Percentiles rank a stretch among this genome's conserved stretches.
These are phyloP conservation scores for Aspergillus pseudoviridinutans DNA, from an alignment of 2,329 filamentous ascomycete genomes.

Conservation along the genomic window DNA sequence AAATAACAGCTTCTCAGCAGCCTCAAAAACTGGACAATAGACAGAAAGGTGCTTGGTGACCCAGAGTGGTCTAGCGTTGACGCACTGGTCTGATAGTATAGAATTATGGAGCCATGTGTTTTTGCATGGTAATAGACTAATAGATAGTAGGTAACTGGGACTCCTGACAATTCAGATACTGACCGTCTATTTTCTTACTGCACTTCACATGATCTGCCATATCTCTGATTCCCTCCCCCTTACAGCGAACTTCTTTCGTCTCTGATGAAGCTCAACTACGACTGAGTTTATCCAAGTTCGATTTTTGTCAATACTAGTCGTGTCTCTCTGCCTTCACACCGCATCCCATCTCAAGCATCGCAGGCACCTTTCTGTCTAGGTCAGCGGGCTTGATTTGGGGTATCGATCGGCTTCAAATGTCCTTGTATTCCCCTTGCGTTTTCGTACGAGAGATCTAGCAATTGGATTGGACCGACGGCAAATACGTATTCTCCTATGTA, in stretches of 20 bases:
- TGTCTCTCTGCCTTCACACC: neutral
- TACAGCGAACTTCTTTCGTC: neutral
- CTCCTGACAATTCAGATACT: neutral
- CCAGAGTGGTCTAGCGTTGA: neutral
- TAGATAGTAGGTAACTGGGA: neutral
- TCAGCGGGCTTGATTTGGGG: neutral
- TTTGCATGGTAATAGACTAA: too few species aligned
- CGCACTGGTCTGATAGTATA: neutral
- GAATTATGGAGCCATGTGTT: too few species aligned
- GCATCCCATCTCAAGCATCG: neutral
- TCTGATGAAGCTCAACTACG: neutral
- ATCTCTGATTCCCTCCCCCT: neutral
- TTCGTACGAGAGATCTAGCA: neutral
- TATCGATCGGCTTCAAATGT: neutral
- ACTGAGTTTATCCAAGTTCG: neutral
- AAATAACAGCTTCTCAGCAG: neutral
- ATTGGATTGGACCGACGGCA: neutral
- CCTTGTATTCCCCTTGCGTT: neutral
- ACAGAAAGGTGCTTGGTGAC: neutral
- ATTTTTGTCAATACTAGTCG: neutral
- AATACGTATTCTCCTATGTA: neutral
- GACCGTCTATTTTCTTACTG: neutral
- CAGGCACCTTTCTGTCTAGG: neutral
- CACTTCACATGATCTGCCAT: neutral
- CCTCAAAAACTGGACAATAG: neutral